Conservation (phyloP, 2,329 filamentous ascomycete genomes). For the Tolypocladium amazonense region DNA sequence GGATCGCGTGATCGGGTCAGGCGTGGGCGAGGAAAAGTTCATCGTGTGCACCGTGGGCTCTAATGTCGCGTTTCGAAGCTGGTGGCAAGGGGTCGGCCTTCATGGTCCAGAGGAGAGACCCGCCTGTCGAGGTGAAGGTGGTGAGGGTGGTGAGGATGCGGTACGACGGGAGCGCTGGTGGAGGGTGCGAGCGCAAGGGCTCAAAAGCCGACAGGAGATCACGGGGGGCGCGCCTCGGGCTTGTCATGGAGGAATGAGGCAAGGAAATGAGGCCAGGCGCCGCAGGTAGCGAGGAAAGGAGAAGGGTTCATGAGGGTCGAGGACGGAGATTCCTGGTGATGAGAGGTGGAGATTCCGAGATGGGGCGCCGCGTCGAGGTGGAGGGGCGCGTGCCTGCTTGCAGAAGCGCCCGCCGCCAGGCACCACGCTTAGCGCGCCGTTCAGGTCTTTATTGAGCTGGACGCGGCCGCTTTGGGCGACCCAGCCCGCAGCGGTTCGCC, state of each 20-base stretch:
- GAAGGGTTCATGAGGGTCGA: neutral
- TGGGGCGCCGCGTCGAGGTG: neutral
- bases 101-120: constrained; percentile 4
- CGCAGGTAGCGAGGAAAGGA: neutral
- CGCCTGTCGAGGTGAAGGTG: neutral
- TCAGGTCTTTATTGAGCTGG: too few species aligned
- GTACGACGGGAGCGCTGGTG: neutral
- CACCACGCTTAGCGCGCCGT: too few species aligned
- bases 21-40: constrained; percentile 4
- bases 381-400: neutral
- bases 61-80: neutral
- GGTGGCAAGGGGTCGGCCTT: neutral
- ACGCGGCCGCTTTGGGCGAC: neutral
- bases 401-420: neutral
- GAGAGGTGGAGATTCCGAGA: neutral
- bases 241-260: constrained; percentile 1
- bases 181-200: neutral
- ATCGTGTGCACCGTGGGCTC: neutral
- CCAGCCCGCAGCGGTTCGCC: neutral
- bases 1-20: constrained; percentile 11
- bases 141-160: neutral
- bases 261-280: neutral
- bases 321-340: neutral
- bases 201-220: neutral
- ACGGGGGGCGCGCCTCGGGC: neutral